Conservation (phyloP, 78 protist genomes). For the Dictyostelium firmibasis region DNA sequence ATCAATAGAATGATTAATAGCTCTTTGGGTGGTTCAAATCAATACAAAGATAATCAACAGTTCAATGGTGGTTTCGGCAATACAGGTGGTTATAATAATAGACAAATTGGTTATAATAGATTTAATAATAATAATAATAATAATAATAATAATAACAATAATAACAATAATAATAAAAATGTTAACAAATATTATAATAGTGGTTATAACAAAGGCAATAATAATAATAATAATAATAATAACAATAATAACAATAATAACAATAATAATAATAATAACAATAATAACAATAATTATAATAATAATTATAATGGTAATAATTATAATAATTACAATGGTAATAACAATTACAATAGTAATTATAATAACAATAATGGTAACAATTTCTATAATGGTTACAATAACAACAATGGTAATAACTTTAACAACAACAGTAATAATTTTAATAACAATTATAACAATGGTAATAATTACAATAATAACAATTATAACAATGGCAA, state of each 20-base stretch:
- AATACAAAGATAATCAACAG: slow-evolving; percentile 51
- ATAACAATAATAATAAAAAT: neutral
- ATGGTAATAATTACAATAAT: neutral
- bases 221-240: neutral
- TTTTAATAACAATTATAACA: neutral
- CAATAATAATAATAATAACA: neutral
- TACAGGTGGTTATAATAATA: slow-evolving; percentile 16
- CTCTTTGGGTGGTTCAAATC: slow-evolving; percentile 12
- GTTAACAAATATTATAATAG: neutral
- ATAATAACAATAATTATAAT: neutral
- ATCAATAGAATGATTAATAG: slow-evolving; percentile 57
- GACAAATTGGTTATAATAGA: neutral
- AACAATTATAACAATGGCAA: neutral
- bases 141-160: neutral
- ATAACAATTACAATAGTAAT: neutral
- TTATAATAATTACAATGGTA: neutral
- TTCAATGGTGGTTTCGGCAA: neutral
- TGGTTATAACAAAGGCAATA: neutral
- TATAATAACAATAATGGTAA: neutral
- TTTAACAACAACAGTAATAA: neutral
- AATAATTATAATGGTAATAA: neutral
- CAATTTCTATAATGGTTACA: neutral
- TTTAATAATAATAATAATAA: neutral
- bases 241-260: neutral
- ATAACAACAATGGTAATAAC: neutral